Evolutionary conservation across 352 stramenopile species (phyloP).

Genomic region (Globisporangium solare): DNA sequence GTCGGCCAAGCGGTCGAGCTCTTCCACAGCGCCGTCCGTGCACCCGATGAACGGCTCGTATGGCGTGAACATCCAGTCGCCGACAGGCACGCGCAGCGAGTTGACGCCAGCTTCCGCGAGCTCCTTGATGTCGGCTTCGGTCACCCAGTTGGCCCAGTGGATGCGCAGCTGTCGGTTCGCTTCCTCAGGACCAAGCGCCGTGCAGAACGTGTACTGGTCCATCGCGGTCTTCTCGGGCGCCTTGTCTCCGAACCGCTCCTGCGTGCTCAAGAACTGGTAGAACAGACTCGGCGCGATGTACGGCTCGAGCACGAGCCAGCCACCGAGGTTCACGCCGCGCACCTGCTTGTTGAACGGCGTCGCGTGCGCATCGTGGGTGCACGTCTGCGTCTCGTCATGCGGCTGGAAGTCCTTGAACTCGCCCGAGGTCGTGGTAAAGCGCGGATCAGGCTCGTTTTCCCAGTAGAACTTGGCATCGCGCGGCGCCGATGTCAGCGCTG

Average conservation of each 20-base stretch:
- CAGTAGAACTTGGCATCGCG: constrained; percentile 63
- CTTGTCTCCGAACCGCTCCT: constrained; percentile 65
- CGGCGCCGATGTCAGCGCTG: too few species aligned
- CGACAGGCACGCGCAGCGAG: constrained; percentile 87
- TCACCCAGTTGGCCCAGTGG: constrained; percentile 94
- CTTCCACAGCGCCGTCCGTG: constrained; percentile 88
- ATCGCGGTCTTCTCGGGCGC: constrained; percentile 85
- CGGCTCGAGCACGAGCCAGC: constrained; percentile 94
- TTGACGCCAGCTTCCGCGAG: constrained; percentile 76
- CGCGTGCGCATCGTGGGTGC: constrained; percentile 56
- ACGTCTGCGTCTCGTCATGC: constrained; percentile 59
- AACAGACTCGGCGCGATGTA: constrained; percentile 96
- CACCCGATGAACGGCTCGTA: constrained; percentile 93
- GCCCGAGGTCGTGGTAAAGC: constrained; percentile 36
- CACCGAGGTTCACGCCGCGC: constrained; percentile 90
- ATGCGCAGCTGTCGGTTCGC: constrained; percentile 91
- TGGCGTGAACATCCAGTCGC: constrained; percentile 93
- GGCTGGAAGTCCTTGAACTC: constrained; percentile 53
- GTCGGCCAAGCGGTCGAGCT: constrained; percentile 87
- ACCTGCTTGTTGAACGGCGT: constrained; percentile 82
- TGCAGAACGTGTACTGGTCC: constrained; percentile 92
- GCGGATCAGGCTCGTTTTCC: constrained; percentile 47
- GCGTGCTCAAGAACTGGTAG: constrained; percentile 92
- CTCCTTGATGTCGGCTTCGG: constrained; percentile 87
- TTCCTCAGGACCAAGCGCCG: constrained; percentile 80